These are phyloP conservation scores for Saitozyma sp. DNA, from an alignment of 768 basidiomycete genomes.

Conservation along the genomic window DNA sequence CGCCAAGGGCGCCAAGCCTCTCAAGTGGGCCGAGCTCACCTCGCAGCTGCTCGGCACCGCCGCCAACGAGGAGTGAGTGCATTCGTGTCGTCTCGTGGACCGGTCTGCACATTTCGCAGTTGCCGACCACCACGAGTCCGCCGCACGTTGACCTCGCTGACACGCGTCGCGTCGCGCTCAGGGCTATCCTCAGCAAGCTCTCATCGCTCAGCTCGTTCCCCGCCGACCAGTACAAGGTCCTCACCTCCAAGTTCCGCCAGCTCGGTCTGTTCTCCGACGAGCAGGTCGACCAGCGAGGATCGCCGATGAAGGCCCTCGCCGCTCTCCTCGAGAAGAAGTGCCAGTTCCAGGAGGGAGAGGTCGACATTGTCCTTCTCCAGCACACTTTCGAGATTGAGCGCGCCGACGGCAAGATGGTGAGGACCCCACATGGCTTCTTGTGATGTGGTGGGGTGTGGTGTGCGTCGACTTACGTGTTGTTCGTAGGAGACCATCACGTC, in stretches of 20 bases:
- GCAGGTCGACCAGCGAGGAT: constrained; percentile 61
- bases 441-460: too few species aligned
- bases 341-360: constrained; percentile 85
- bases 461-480: constrained; percentile 47
- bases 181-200: constrained; percentile 71
- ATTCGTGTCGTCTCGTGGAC: too few species aligned
- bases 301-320: constrained; percentile 91
- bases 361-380: constrained; percentile 95
- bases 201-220: constrained; percentile 67
- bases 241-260: constrained; percentile 88
- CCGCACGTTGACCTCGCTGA: background rate
- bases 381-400: constrained; percentile 95
- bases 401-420: constrained; percentile 72
- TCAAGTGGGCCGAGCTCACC: constrained; percentile 82
- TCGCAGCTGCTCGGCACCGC: constrained; percentile 71
- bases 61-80: constrained; percentile 69
- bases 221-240: constrained; percentile 65
- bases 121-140: background rate
- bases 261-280: constrained; percentile 84
- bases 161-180: constrained; percentile 44
- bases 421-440: constrained; percentile 21
- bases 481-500: constrained; percentile 73
- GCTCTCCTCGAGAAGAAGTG: constrained; percentile 85
- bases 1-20: constrained; percentile 57
- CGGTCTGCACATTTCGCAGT: too few species aligned